Conservation (phyloP, 257 asterid species). For the Marsdenia floribunda region DNA sequence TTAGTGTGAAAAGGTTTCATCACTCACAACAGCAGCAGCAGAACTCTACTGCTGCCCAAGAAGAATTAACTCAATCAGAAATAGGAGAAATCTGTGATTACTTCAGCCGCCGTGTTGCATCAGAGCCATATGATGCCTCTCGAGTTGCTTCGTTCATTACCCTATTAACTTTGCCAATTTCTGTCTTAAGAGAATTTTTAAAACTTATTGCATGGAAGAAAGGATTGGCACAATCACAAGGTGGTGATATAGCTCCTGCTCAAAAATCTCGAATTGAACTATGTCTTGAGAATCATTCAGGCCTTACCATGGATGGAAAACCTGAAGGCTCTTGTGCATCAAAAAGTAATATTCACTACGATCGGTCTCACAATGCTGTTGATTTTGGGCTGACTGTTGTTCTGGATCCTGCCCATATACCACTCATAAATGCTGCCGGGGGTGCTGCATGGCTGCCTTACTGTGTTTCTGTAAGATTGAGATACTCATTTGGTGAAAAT, state of each 20-base stretch:
- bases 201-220: conserved; percentile 99
- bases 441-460: conserved; percentile 99
- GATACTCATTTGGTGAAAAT: conserved; percentile 74
- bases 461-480: conserved; percentile 82
- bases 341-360: conserved; percentile 85
- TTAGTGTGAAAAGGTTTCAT: conserved; percentile 86
- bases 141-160: conserved; percentile 98
- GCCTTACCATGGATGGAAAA: conserved; percentile 50
- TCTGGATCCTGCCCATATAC: conserved; percentile 86
- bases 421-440: conserved; percentile 90
- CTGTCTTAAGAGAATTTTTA: conserved; percentile 85
- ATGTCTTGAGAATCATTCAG: conserved; percentile 91
- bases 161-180: conserved; percentile 83
- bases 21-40: conserved; percentile 93
- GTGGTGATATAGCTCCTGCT: conserved; percentile 64
- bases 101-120: conserved; percentile 99
- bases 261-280: conserved; percentile 95
- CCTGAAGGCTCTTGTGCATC: conserved; percentile 49
- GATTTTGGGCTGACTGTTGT: conserved; percentile 94
- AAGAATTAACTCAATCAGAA: conserved; percentile 90
- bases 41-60: conserved; percentile 68
- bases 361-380: conserved; percentile 73
- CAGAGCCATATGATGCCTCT: conserved; percentile 98
- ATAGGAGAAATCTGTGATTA: conserved; percentile 95
- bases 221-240: conserved; percentile 79